These are phyloP conservation scores for Xylariaceae sp. DNA, from an alignment of 2,329 filamentous ascomycete species.

Conservation along the genomic window DNA sequence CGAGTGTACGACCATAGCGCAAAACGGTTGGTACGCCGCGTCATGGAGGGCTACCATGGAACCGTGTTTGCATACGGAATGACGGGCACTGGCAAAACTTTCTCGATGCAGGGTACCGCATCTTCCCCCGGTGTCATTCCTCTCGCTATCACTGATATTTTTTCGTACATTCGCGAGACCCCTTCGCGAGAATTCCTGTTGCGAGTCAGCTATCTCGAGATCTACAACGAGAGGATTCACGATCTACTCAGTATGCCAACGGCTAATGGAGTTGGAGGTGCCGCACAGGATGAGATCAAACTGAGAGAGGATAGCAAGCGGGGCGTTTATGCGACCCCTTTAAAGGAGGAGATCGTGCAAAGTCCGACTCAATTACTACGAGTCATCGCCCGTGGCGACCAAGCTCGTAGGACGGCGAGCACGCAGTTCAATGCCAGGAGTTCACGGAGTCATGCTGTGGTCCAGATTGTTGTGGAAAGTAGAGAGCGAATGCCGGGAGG, in stretches of 20 bases:
- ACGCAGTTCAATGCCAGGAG: conserved; percentile 97
- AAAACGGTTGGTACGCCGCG: conserved; percentile 87
- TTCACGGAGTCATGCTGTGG: conserved; percentile 95
- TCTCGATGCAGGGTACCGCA: conserved; percentile 98
- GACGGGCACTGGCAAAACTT: conserved; percentile 98
- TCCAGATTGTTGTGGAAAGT: conserved; percentile 97
- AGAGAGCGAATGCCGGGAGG: conserved; percentile 72
- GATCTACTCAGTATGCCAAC: conserved; percentile 79
- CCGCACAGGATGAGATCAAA: conserved; percentile 87
- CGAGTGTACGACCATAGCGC: conserved; percentile 92
- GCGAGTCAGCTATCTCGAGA: conserved; percentile 95
- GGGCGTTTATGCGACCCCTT: conserved; percentile 89
- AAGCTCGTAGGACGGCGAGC: conserved; percentile 83
- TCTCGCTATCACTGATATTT: conserved; percentile 95
- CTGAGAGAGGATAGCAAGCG: conserved; percentile 93
- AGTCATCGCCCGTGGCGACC: conserved; percentile 91
- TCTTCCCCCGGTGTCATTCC: conserved; percentile 95
- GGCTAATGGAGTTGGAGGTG: conserved; percentile 49
- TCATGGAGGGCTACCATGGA: conserved; percentile 99
- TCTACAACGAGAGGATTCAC: conserved; percentile 97
- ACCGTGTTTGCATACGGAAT: conserved; percentile 99
- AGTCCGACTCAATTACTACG: conserved; percentile 91
- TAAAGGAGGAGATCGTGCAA: conserved; percentile 98
- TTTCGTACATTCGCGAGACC: conserved; percentile 97
- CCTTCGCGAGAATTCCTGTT: conserved; percentile 90